Base-by-base conservation (phyloP, 768 basidiomycete genomes). In the Suillus weaverae region DNA sequence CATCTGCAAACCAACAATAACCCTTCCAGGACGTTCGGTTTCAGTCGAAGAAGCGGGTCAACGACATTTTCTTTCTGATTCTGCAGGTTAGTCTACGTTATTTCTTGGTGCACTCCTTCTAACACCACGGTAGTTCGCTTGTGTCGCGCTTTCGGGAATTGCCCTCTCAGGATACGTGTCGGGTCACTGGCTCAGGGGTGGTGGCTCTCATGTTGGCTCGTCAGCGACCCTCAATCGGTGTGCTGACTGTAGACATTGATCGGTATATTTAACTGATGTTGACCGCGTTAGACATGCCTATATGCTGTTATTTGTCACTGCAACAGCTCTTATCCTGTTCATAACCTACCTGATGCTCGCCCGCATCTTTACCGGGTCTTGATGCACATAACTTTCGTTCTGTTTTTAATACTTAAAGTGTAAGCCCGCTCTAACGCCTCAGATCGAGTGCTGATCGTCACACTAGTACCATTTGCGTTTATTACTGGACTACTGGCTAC, bases 231-330 rank as follows among this genome's bases (percentile, higher is more conserved):
- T 94, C 61, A 88, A 94, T 77, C 79, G 82, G 89, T 88, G 65
- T 60, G 84, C 78, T 16, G 22, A 46, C 41, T 46, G 4, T 14
- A 30, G 4, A 3, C 16, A 35, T 44, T 9, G 4, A 14, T 26
- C 22, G 7, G 32, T 11, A 33, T 35, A 18, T 18, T n/a, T 3
- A 9, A 60, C 48, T 38, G 39, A 57, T 55, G 20, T 33, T 26
- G 39, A 53, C 36, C 26, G 50, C 20, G 13, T 13, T 59, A 90
- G 90, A 73, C 87, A 88, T 69, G 87, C 87, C 3, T 91, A 89
- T 70, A 84, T 94, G n/a, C 79, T 94, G 10, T 82, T 94, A 35
- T 79, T 94, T 50, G 86, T 92, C 50, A 86, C 89, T 3, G 92
- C 83, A 8, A 84, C 86, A 20, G 90, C 85, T 1, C 75, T 94